Evolutionary conservation across 495 filamentous ascomycete species (phyloP), one percentile per base, ranked within the genome.

Genomic region (Podospora comata): DNA sequence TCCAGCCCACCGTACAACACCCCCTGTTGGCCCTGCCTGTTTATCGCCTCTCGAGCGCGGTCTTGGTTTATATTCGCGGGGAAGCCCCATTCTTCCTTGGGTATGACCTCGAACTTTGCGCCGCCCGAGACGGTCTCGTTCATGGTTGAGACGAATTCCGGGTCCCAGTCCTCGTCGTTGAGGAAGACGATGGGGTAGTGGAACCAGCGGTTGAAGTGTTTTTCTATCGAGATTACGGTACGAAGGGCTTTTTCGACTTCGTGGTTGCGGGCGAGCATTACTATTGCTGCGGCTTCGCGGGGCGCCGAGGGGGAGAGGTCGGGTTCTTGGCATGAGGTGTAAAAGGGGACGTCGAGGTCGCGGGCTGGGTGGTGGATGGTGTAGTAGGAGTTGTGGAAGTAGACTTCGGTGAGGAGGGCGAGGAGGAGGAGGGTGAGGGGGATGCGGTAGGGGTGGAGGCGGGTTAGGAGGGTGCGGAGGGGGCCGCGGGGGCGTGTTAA

Each of bases 1-100:
- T 97, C 95, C 89, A 97, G 95, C n/a, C 94, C 95, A 74, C 92
- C 95, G 74, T 99, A 97, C 87, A 96, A 90, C 72, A 99, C 94
- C 32, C 93, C 94, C 59, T 84, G 84, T 78, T 94, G 89, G 64
- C 92, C 94, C 76, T 97, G 95, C 75, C 90, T 88, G 55, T 87
- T 83, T 70, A 99, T 92, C 53, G 91, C 92, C 77, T 94, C 89
- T 76, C 87, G 89, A 62, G 94, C 95, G 34, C 90, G 89, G 64
- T 89, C 87, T 28, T 83, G 79, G 76, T 97, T 90, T 66, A 94
- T 91, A 91, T 91, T 94, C 64, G 92, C 88, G 6, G 95, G 95
- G 77, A 90, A 97, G n/a, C 91, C 90, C 95, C 95, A 99, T 84
- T 92, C 89, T 53, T 80, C 82, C 39, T 88, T 83, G 63, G 93